Evolutionary conservation across 495 filamentous ascomycete genomes (phyloP).

Genomic region (Wilcoxina mikolae): DNA sequence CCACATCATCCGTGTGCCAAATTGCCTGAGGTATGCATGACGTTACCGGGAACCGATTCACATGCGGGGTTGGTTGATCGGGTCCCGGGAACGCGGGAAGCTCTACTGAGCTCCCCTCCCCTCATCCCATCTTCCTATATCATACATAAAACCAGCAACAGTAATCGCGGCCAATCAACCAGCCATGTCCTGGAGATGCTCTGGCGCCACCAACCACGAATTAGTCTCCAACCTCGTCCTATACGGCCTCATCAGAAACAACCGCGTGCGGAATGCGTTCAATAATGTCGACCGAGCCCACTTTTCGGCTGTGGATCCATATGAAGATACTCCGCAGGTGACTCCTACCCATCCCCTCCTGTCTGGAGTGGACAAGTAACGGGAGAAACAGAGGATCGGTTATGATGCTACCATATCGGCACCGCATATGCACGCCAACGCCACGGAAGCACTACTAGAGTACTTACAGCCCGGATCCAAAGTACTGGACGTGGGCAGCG

Average conservation of each 20-base stretch:
- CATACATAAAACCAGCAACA: neutral
- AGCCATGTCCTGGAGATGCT: conserved; percentile 81
- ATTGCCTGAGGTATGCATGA: too few species aligned
- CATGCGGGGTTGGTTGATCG: too few species aligned
- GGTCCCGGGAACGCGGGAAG: too few species aligned
- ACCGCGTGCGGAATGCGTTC: conserved; percentile 64
- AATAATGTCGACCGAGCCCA: conserved; percentile 74
- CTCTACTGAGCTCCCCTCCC: conserved; percentile 2
- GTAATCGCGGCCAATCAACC: neutral
- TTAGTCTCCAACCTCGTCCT: conserved; percentile 65
- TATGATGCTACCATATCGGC: conserved; percentile 82
- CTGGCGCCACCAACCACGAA: conserved; percentile 58
- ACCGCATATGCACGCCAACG: conserved; percentile 83
- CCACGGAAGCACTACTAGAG: conserved; percentile 17
- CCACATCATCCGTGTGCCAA: too few species aligned
- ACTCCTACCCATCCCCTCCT: neutral
- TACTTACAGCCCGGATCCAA: conserved; percentile 20
- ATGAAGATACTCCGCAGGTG: conserved; percentile 73
- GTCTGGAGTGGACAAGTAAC: neutral
- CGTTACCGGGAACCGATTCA: too few species aligned
- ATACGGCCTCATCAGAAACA: conserved; percentile 54
- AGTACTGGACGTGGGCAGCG: conserved; percentile 80
- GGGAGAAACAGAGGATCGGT: conserved; percentile 48
- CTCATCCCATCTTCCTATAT: neutral
- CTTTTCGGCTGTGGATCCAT: conserved; percentile 52